These are phyloP conservation scores for Amanita thiersii DNA, from an alignment of 768 basidiomycete species.

Conservation along the genomic window DNA sequence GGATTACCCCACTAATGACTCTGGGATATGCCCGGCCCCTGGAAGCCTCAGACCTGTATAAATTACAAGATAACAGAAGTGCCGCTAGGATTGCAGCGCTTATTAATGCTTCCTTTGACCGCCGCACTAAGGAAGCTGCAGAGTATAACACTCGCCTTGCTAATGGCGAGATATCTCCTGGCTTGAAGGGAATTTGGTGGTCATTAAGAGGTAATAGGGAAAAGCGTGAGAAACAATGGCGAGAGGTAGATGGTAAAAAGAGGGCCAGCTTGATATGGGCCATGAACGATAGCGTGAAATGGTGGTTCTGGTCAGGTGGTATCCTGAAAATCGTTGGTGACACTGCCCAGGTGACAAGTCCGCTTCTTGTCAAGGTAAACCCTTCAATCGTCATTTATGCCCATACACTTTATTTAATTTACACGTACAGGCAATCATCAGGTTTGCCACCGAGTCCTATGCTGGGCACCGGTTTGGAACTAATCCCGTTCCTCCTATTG, in stretches of 20 bases:
- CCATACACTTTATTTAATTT: neutral
- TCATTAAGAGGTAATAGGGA: conserved; percentile 41
- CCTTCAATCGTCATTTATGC: neutral
- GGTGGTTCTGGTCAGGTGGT: conserved; percentile 74
- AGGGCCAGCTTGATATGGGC: conserved; percentile 58
- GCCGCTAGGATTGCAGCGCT: conserved; percentile 52
- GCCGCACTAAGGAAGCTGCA: conserved; percentile 43
- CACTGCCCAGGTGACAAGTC: conserved; percentile 64
- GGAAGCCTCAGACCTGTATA: conserved; percentile 75
- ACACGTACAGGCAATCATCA: conserved; percentile 59
- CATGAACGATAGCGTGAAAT: conserved; percentile 70
- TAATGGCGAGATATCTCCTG: conserved; percentile 53
- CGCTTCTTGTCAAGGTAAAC: conserved; percentile 69
- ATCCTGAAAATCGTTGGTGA: conserved; percentile 55
- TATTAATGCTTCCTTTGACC: conserved; percentile 59
- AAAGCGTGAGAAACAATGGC: conserved; percentile 56
- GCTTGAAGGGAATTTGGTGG: conserved; percentile 53
- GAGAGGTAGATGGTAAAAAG: conserved; percentile 52
- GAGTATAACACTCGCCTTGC: conserved; percentile 67
- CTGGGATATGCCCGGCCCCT: conserved; percentile 78
- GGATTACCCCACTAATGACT: conserved; percentile 65
- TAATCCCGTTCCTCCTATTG: conserved; percentile 29
- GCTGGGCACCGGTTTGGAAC: conserved; percentile 29
- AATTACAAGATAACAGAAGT: conserved; percentile 54
- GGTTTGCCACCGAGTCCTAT: conserved; percentile 61